phyloP scores from a whole-genome alignment of 345 rosid genomes.

The Gossypium bickii region DNA sequence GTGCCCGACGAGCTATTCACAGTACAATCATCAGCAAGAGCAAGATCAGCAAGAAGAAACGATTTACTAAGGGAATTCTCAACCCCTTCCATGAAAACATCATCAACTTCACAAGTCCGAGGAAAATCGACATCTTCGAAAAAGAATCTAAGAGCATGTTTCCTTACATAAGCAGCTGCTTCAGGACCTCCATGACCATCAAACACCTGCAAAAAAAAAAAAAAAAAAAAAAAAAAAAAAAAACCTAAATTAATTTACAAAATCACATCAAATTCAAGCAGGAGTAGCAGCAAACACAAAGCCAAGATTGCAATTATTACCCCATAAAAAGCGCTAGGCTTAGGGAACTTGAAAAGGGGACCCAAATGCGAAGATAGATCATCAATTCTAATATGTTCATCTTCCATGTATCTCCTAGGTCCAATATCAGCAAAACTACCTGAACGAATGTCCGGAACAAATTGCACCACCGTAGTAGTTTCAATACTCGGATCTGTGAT shows the following conservation, averaged over 20 bases:
- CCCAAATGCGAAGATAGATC: constrained; percentile 49
- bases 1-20: constrained; percentile 74
- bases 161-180: constrained; percentile 54
- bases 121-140: constrained; percentile 63
- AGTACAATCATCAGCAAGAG: constrained; percentile 55
- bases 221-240: background rate
- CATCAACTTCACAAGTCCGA: constrained; percentile 40
- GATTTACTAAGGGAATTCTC: constrained; percentile 48
- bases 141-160: constrained; percentile 43
- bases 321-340: constrained; percentile 65
- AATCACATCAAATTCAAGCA: constrained; percentile 9
- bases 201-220: constrained; percentile 39
- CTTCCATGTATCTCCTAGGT: constrained; percentile 61
- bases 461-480: constrained; percentile 28
- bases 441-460: constrained; percentile 53
- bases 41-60: constrained; percentile 67
- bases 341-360: constrained; percentile 42
- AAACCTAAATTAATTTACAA: constrained; percentile 5
- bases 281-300: constrained; percentile 1
- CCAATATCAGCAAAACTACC: constrained; percentile 64
- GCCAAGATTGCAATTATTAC: constrained; percentile 24
- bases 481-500: constrained; percentile 29
- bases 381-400: constrained; percentile 57
- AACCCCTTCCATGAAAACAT: constrained; percentile 41
- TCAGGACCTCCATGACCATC: constrained; percentile 97